Evolutionary conservation across 305 asterid genomes (phyloP).

Genomic region (Fraxinus nigra): DNA sequence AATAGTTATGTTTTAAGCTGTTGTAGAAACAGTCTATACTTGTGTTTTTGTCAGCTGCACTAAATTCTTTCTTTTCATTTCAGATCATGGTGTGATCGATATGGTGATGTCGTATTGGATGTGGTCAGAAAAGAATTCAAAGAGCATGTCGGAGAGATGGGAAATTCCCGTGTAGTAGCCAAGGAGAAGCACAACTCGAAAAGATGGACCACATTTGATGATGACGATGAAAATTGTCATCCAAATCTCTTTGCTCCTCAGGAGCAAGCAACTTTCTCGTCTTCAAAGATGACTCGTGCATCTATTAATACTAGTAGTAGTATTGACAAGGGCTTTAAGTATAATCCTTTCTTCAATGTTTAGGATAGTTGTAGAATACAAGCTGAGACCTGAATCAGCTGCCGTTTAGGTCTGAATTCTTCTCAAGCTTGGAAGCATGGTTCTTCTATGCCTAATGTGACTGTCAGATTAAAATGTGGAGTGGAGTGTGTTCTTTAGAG

Average conservation of each 20-base stretch:
- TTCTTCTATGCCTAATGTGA: constrained; percentile 19
- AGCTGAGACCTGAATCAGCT: constrained; percentile 44
- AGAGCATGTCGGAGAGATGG: constrained; percentile 63
- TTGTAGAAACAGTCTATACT: no score
- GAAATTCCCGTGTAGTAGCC: constrained; percentile 26
- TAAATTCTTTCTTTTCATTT: not conserved
- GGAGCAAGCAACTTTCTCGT: constrained; percentile 34
- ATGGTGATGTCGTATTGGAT: constrained; percentile 58
- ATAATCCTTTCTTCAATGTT: constrained; percentile 75
- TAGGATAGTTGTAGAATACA: constrained; percentile 20
- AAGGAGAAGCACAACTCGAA: constrained; percentile 35
- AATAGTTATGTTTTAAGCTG: no score
- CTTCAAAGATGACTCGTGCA: constrained; percentile 35
- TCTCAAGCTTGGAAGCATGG: not conserved
- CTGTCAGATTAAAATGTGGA: not conserved
- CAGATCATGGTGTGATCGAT: constrained; percentile 66
- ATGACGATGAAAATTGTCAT: constrained; percentile 50
- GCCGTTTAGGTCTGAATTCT: not conserved
- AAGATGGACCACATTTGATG: constrained; percentile 62
- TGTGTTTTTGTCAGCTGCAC: not conserved
- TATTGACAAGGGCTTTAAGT: constrained; percentile 64
- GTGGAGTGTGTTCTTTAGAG: not conserved
- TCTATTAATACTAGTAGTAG: constrained; percentile 38
- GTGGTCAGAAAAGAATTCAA: constrained; percentile 79
- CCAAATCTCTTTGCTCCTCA: constrained; percentile 61